Percentiles rank a stretch among this genome's conserved stretches.
These are phyloP conservation scores for Calonectria fujianensis DNA, from an alignment of 2,329 filamentous ascomycete species.

Conservation along the genomic window DNA sequence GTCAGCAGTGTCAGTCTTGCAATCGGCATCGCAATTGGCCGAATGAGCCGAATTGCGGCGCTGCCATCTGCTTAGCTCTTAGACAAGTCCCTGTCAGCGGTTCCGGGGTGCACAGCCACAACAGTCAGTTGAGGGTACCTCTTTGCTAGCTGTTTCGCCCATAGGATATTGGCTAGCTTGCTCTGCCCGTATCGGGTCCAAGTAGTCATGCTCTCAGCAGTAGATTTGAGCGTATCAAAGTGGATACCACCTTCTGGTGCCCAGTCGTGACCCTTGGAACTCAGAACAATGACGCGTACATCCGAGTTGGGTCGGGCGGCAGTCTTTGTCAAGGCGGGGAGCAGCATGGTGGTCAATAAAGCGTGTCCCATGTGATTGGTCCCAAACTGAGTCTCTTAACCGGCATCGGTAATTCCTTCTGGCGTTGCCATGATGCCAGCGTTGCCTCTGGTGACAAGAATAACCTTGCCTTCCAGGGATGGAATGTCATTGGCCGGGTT, in stretches of 20 bases:
- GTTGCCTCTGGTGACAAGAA: conserved; percentile 31
- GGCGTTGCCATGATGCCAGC: conserved; percentile 55
- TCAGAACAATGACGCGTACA: conserved; percentile 25
- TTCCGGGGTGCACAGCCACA: conserved; percentile 27
- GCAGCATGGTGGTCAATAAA: conserved; percentile 50
- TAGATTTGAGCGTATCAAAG: conserved; percentile 25
- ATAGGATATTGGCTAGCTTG: conserved; percentile 37
- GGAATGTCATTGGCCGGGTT: conserved; percentile 28
- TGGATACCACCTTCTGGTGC: conserved; percentile 28
- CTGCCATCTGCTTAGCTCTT: background rate
- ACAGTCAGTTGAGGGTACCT: conserved; percentile 28
- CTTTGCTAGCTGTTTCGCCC: conserved; percentile 23
- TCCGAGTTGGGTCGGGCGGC: background rate
- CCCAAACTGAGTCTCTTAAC: conserved; percentile 58
- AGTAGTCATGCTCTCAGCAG: conserved; percentile 7
- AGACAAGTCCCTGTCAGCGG: conserved; percentile 20
- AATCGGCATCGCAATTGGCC: background rate
- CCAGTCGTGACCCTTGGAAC: conserved; percentile 29
- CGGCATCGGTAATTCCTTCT: conserved; percentile 52
- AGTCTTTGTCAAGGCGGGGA: conserved; percentile 37
- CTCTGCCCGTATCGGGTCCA: conserved; percentile 32
- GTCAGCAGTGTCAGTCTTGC: background rate
- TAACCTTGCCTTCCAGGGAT: conserved; percentile 22
- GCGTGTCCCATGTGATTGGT: conserved; percentile 57
- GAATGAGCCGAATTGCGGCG: background rate